These are phyloP conservation scores for Westerdykella sp. DNA, from an alignment of 2,329 filamentous ascomycete species.

Conservation along the genomic window DNA sequence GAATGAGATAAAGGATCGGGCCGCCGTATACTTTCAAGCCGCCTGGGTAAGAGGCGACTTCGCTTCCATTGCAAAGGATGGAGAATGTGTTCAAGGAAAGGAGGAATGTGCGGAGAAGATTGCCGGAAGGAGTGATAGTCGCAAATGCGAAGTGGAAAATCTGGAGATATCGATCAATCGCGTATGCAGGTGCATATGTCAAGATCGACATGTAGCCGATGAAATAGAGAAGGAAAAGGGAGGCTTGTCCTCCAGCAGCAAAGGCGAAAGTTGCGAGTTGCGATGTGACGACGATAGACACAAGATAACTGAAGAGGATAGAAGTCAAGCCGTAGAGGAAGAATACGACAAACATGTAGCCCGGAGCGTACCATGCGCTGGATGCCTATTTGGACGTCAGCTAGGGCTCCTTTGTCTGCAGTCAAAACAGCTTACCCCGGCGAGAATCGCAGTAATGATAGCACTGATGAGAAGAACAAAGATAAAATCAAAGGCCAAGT, in stretches of 20 bases:
- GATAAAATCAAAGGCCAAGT: slow-evolving; percentile 71
- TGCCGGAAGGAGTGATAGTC: slow-evolving; percentile 69
- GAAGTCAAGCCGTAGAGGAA: slow-evolving; percentile 75
- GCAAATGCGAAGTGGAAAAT: slow-evolving; percentile 71
- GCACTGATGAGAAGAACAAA: slow-evolving; percentile 64
- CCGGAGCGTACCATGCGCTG: slow-evolving; percentile 67
- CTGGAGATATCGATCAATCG: slow-evolving; percentile 61
- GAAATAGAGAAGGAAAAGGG: slow-evolving; percentile 45
- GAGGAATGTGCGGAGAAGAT: slow-evolving; percentile 67
- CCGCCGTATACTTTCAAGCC: slow-evolving; percentile 71
- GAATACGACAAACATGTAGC: slow-evolving; percentile 76
- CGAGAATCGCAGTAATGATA: slow-evolving; percentile 63
- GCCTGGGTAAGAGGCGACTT: slow-evolving; percentile 62
- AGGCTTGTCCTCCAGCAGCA: slow-evolving; percentile 67
- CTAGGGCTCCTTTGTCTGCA: neutral
- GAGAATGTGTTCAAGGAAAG: slow-evolving; percentile 79
- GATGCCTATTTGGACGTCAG: slow-evolving; percentile 37
- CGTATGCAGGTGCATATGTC: slow-evolving; percentile 65
- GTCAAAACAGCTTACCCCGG: slow-evolving; percentile 35
- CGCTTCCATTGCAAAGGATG: slow-evolving; percentile 59
- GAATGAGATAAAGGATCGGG: slow-evolving; percentile 72
- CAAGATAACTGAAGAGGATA: slow-evolving; percentile 68
- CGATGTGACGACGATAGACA: slow-evolving; percentile 72
- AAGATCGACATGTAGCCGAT: slow-evolving; percentile 52
- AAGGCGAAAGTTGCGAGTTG: slow-evolving; percentile 82